phyloP scores from a whole-genome alignment of 257 asterid species.

The Gynochthodes officinalis region DNA sequence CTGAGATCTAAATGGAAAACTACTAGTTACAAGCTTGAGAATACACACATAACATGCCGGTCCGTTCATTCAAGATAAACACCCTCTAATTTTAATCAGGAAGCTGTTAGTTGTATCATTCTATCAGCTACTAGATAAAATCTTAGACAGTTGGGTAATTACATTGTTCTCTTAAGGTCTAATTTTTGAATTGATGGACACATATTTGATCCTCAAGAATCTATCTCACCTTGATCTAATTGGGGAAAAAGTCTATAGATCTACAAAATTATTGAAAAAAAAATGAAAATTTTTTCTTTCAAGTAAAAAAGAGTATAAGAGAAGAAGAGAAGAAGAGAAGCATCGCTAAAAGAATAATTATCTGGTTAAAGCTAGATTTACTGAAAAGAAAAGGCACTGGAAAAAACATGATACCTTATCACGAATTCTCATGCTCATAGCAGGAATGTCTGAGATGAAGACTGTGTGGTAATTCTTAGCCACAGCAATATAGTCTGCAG shows the following conservation, averaged over 20 bases:
- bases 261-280: not conserved
- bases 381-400: not conserved
- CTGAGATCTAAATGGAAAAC: not conserved
- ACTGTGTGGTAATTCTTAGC: conserved; percentile 82
- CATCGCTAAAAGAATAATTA: not conserved
- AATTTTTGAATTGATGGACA: not conserved
- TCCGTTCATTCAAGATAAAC: not conserved
- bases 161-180: not conserved
- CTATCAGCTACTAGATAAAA: not conserved
- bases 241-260: not conserved
- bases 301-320: not conserved
- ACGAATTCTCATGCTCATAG: conserved; percentile 95
- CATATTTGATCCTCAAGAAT: not conserved
- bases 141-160: not conserved
- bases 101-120: not conserved
- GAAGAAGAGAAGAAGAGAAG: not conserved
- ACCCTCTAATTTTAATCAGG: not conserved
- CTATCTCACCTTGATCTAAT: not conserved
- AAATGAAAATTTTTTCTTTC: not conserved
- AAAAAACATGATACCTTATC: conserved; percentile 60
- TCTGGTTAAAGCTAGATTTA: not conserved
- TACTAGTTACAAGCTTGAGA: not conserved
- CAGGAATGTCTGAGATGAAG: conserved; percentile 82
- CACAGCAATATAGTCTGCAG: conserved; percentile 93
- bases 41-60: not conserved